Conservation (phyloP, 768 basidiomycete genomes). For the Psilocybe cyanescens region DNA sequence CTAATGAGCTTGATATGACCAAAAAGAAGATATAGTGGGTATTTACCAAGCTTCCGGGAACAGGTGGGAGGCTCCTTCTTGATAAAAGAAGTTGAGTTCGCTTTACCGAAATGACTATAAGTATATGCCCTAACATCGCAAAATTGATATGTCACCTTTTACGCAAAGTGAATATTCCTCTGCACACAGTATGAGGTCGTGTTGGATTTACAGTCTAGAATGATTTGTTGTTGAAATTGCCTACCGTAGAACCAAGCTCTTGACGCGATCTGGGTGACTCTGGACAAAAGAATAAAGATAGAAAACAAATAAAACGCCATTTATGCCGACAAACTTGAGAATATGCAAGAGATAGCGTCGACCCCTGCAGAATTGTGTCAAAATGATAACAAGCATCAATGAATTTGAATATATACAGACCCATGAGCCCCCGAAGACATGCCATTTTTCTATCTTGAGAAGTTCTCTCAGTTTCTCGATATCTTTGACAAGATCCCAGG, state of each 20-base stretch:
- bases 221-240: constrained; percentile 6
- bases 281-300: constrained; percentile 29
- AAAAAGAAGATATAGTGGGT: not conserved
- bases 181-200: constrained; percentile 26
- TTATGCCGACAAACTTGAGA: constrained; percentile 59
- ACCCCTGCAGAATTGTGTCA: constrained; percentile 57
- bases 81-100: constrained; percentile 93
- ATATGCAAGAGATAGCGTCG: constrained; percentile 85
- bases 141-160: constrained; percentile 49
- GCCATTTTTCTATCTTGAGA: constrained; percentile 83
- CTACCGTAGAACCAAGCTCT: constrained; percentile 77
- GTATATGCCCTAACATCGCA: not conserved
- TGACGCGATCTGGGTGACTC: constrained; percentile 82
- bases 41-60: constrained; percentile 88
- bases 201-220: no score
- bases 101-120: constrained; percentile 26
- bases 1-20: not conserved
- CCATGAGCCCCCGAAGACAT: constrained; percentile 96
- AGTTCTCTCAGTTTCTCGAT: constrained; percentile 82
- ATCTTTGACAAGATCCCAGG: constrained; percentile 92
- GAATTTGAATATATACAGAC: constrained; percentile 33
- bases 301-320: not conserved
- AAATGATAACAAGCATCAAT: not conserved
- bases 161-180: constrained; percentile 88
- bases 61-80: constrained; percentile 78